These are phyloP conservation scores for Chaetomiaceae sp. DNA, from an alignment of 2,329 filamentous ascomycete species.

Conservation along the genomic window DNA sequence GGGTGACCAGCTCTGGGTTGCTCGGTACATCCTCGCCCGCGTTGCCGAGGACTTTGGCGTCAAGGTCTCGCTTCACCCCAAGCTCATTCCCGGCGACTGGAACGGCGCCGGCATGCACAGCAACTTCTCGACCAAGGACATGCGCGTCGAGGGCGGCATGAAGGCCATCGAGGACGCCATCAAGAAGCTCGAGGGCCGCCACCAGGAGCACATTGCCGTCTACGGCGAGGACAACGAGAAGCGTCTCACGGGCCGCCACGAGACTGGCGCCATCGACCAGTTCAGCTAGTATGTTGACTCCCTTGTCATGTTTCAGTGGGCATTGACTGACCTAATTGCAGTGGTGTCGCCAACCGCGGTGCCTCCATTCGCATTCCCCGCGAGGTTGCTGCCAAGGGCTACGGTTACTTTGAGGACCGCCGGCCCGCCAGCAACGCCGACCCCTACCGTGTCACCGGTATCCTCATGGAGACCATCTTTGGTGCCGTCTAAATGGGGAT, in stretches of 20 bases:
- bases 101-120: constrained; percentile 92
- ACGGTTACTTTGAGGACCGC: constrained; percentile 57
- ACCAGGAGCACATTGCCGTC: constrained; percentile 79
- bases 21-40: constrained; percentile 73
- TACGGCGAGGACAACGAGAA: constrained; percentile 95
- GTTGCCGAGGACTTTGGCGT: constrained; percentile 95
- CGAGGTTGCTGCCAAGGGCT: constrained; percentile 71
- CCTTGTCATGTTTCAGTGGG: background rate
- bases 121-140: constrained; percentile 89
- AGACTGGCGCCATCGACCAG: constrained; percentile 89
- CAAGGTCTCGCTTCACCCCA: constrained; percentile 92
- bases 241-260: constrained; percentile 87
- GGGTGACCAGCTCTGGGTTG: constrained; percentile 96
- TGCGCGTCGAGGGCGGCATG: constrained; percentile 89
- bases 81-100: constrained; percentile 92
- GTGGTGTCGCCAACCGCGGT: constrained; percentile 90
- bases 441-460: constrained; percentile 63
- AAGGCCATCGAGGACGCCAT: constrained; percentile 85
- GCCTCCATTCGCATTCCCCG: constrained; percentile 76
- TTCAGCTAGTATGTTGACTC: constrained; percentile 61
- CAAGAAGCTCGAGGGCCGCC: constrained; percentile 75
- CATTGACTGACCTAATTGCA: background rate
- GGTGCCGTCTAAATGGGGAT: constrained; percentile 7
- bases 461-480: constrained; percentile 32
- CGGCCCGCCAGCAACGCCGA: constrained; percentile 72